These are phyloP conservation scores for Candida stauntonica DNA, from an alignment of 805 yeast genomes.

Conservation along the genomic window DNA sequence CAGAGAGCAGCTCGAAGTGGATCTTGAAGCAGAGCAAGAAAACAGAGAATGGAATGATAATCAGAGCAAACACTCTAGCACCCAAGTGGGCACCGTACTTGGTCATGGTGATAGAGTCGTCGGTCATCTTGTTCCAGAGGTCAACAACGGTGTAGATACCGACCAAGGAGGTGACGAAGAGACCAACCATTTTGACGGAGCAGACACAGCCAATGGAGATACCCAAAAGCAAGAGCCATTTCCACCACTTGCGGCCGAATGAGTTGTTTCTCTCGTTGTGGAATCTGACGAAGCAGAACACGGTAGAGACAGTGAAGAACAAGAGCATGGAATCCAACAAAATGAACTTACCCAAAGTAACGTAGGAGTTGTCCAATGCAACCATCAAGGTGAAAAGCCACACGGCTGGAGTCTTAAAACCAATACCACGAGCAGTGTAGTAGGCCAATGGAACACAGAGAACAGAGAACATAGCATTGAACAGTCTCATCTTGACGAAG, in stretches of 20 bases:
- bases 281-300: constrained; percentile 67
- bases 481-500: constrained; percentile 80
- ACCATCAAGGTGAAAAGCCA: constrained; percentile 83
- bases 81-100: constrained; percentile 59
- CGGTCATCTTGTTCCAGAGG: constrained; percentile 81
- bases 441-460: constrained; percentile 85
- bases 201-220: constrained; percentile 83
- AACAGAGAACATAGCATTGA: constrained; percentile 82
- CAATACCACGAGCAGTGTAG: constrained; percentile 71
- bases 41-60: constrained; percentile 57
- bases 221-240: constrained; percentile 85
- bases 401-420: constrained; percentile 63
- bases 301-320: constrained; percentile 83
- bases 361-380: constrained; percentile 74
- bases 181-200: constrained; percentile 95
- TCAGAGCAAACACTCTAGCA: constrained; percentile 59
- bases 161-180: constrained; percentile 80
- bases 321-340: constrained; percentile 87
- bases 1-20: constrained; percentile 69
- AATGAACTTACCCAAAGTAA: constrained; percentile 84
- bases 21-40: constrained; percentile 66
- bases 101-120: constrained; percentile 45
- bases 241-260: constrained; percentile 86
- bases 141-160: constrained; percentile 89
- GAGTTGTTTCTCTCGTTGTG: constrained; percentile 50